These are phyloP conservation scores for Yamadazyma mexicana DNA, from an alignment of 1,139 yeast genomes.

Conservation along the genomic window DNA sequence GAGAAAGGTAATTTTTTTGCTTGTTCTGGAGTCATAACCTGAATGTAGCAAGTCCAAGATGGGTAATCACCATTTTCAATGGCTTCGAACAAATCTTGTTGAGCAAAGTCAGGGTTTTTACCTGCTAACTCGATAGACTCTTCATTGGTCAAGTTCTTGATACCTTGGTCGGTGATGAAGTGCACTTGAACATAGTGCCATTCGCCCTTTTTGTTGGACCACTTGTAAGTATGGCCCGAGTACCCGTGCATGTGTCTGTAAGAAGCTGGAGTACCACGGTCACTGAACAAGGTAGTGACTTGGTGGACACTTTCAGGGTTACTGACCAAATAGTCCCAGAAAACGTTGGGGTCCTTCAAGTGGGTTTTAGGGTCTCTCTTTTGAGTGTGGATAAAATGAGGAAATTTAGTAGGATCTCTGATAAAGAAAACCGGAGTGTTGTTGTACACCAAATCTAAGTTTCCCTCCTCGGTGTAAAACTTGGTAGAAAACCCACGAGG, in stretches of 20 bases:
- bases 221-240: constrained; percentile 65
- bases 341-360: constrained; percentile 68
- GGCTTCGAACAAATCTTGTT: constrained; percentile 53
- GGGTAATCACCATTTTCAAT: constrained; percentile 54
- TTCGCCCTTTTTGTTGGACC: constrained; percentile 58
- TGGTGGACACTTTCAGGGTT: constrained; percentile 63
- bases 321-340: constrained; percentile 59
- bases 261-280: constrained; percentile 60
- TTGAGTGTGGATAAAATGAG: constrained; percentile 78
- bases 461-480: constrained; percentile 79
- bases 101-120: constrained; percentile 56
- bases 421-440: constrained; percentile 82
- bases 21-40: constrained; percentile 60
- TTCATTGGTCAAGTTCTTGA: constrained; percentile 47
- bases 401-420: constrained; percentile 79
- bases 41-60: constrained; percentile 59
- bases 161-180: constrained; percentile 54
- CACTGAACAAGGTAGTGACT: constrained; percentile 54
- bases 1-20: constrained; percentile 56
- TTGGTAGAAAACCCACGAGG: constrained; percentile 80
- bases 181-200: constrained; percentile 63
- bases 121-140: constrained; percentile 56
- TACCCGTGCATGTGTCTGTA: constrained; percentile 63
- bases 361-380: constrained; percentile 73
- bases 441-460: constrained; percentile 78